These are phyloP conservation scores for Ceratobasidium sp. DNA, from an alignment of 1,284 basidiomycete species.

Conservation along the genomic window DNA sequence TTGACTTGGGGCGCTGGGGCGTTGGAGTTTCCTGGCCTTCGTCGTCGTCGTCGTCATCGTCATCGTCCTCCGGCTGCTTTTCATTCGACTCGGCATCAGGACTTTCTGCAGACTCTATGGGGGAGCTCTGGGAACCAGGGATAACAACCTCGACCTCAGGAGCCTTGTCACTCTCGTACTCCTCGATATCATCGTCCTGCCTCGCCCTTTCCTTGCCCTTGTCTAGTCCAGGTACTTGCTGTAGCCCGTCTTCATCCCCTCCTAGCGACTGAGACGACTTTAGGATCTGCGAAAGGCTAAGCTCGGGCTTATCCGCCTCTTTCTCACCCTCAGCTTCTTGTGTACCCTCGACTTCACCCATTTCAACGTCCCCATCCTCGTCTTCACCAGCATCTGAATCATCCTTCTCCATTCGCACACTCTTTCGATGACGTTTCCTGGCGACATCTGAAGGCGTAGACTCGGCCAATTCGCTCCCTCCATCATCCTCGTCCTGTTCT, in stretches of 20 bases:
- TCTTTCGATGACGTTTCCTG: slow-evolving; percentile 12
- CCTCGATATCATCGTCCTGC: slow-evolving; percentile 27
- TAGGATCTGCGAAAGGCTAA: neutral
- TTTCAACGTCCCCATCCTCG: slow-evolving; percentile 13
- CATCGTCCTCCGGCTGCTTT: slow-evolving; percentile 47
- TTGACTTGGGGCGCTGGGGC: neutral
- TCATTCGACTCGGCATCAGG: slow-evolving; percentile 47
- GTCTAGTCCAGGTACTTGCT: neutral
- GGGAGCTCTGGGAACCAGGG: neutral
- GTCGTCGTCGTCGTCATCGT: slow-evolving; percentile 46
- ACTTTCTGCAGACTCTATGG: slow-evolving; percentile 52
- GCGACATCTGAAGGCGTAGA: slow-evolving; percentile 25
- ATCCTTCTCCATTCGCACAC: neutral
- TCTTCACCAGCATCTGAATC: slow-evolving; percentile 11
- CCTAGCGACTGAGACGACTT: slow-evolving; percentile 12
- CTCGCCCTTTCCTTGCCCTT: neutral
- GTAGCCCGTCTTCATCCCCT: neutral
- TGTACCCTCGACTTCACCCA: neutral
- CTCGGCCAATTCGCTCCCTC: slow-evolving; percentile 8
- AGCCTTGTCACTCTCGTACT: slow-evolving; percentile 17
- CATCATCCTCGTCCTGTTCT: neutral
- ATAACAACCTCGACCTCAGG: neutral
- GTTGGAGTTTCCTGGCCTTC: neutral
- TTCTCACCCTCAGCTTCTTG: neutral
- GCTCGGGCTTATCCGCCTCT: neutral